Percentiles rank a stretch among this genome's conserved stretches.
phyloP scores from a whole-genome alignment of 805 yeast species.

The Lipomyces sp. region DNA sequence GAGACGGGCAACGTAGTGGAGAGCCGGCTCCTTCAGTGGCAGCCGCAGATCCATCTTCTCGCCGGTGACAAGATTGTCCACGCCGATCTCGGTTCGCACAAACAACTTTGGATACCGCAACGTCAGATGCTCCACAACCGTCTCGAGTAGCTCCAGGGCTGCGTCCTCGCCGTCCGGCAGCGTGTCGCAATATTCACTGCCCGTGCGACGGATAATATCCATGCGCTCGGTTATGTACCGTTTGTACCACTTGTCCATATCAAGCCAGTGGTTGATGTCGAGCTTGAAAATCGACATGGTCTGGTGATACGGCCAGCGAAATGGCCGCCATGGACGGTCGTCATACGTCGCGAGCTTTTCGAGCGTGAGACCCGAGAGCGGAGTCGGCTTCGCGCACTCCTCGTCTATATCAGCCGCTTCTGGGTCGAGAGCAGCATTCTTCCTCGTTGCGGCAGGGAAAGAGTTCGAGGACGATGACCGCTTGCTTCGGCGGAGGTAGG shows the following conservation, averaged over 20 bases:
- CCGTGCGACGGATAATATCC: slow-evolving; percentile 55
- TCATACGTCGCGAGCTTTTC: slow-evolving; percentile 63
- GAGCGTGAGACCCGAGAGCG: slow-evolving; percentile 57
- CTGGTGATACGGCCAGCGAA: slow-evolving; percentile 77
- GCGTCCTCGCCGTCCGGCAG: slow-evolving; percentile 58
- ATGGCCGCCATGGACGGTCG: slow-evolving; percentile 79
- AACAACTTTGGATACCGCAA: slow-evolving; percentile 63
- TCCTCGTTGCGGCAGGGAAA: neutral
- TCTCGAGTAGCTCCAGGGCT: slow-evolving; percentile 60
- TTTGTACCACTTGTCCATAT: slow-evolving; percentile 69
- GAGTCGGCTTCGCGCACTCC: slow-evolving; percentile 48
- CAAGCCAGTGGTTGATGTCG: slow-evolving; percentile 74
- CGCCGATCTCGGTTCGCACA: slow-evolving; percentile 49
- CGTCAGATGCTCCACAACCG: slow-evolving; percentile 57
- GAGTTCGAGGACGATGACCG: no score
- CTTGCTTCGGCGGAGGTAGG: no score
- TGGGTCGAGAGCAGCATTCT: slow-evolving; percentile 1
- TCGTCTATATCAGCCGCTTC: neutral
- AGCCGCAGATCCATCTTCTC: slow-evolving; percentile 58
- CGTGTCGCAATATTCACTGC: slow-evolving; percentile 61
- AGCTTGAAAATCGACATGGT: slow-evolving; percentile 71
- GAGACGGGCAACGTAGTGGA: slow-evolving; percentile 59
- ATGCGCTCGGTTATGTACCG: slow-evolving; percentile 63
- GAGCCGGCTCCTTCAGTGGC: slow-evolving; percentile 63
- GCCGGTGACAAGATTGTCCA: slow-evolving; percentile 59